Conservation (phyloP, 768 basidiomycete genomes). For the Boletus sensibilis region DNA sequence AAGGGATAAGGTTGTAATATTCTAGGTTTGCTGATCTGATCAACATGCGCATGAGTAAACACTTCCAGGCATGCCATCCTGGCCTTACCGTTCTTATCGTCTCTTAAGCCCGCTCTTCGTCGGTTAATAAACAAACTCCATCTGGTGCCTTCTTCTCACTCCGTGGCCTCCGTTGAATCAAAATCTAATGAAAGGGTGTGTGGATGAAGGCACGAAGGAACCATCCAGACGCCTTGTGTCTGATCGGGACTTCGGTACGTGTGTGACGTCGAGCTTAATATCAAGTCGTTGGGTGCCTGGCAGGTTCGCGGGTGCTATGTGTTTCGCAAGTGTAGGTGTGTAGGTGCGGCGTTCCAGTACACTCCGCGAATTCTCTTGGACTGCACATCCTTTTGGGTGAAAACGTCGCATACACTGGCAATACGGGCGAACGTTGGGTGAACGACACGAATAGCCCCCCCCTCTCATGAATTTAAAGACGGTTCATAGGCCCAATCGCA, state of each 20-base stretch:
- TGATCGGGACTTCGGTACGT: constrained; percentile 45
- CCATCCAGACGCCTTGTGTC: constrained; percentile 38
- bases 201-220: constrained; percentile 50
- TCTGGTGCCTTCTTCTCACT: constrained; percentile 20
- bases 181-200: constrained; percentile 63
- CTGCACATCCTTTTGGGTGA: too few species aligned
- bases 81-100: constrained; percentile 43
- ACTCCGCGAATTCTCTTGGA: neutral
- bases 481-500: neutral
- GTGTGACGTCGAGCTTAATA: neutral
- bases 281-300: neutral
- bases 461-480: neutral
- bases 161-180: constrained; percentile 43
- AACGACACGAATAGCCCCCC: neutral
- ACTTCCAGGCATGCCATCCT: constrained; percentile 3
- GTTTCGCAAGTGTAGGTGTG: neutral
- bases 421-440: neutral
- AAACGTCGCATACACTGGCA: neutral
- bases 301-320: constrained; percentile 1
- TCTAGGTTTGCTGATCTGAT: neutral
- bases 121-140: constrained; percentile 21
- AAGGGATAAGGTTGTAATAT: neutral
- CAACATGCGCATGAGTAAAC: neutral
- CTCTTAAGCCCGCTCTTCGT: constrained; percentile 40
- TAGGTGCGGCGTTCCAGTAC: neutral